Percentiles rank a stretch among this genome's conserved stretches.
phyloP scores from a whole-genome alignment of 2,329 filamentous ascomycete genomes.

The Mycosphaerella sp. region DNA sequence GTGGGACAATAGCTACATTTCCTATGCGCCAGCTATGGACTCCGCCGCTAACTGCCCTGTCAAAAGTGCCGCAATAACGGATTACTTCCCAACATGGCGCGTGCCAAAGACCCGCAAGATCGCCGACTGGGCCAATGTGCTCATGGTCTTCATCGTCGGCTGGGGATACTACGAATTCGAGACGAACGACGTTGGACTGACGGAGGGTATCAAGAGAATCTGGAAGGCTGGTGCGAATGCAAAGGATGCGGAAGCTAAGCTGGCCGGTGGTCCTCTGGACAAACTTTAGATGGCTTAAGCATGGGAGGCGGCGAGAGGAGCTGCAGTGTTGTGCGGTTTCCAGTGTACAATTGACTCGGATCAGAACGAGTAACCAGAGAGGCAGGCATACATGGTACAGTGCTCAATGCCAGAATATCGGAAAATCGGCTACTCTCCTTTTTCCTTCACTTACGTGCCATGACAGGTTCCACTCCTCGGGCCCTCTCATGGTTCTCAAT shows the following conservation, averaged over 20 bases:
- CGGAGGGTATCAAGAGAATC: constrained; percentile 77
- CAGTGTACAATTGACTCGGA: neutral
- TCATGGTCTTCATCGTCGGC: constrained; percentile 70
- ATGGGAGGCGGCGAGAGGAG: neutral
- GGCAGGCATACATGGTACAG: neutral
- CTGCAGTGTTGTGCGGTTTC: neutral
- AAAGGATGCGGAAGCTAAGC: constrained; percentile 18
- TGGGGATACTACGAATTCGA: constrained; percentile 96
- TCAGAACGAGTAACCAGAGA: neutral
- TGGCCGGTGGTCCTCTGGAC: constrained; percentile 5
- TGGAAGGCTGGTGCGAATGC: constrained; percentile 61
- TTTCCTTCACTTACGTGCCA: neutral
- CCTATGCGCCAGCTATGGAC: neutral
- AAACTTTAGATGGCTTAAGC: neutral
- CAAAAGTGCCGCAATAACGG: constrained; percentile 64
- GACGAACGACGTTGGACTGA: constrained; percentile 94
- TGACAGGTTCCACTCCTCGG: neutral
- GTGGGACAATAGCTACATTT: constrained; percentile 23
- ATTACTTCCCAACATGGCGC: constrained; percentile 74
- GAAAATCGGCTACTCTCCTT: neutral
- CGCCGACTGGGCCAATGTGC: constrained; percentile 73
- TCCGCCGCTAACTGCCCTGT: neutral
- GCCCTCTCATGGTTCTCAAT: no score
- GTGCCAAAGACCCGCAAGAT: constrained; percentile 60
- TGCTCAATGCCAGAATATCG: neutral